A percentile compares a stretch with the other conserved stretches of the same genome.
Evolutionary conservation across 2,329 filamentous ascomycete genomes (phyloP).

Genomic region (Calonectria multiphialidica): DNA sequence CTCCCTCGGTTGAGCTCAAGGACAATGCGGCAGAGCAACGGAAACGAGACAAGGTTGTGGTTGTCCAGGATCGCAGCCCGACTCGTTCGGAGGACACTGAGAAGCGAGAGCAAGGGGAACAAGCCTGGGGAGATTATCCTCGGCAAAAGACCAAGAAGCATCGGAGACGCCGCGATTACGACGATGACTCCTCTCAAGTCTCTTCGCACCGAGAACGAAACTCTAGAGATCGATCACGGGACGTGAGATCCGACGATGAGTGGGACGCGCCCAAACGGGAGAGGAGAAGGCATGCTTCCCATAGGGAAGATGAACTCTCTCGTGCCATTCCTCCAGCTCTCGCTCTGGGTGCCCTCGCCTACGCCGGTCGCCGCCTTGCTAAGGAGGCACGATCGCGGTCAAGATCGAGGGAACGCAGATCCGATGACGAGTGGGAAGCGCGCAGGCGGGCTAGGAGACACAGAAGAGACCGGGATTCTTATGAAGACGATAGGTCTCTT

Average conservation of each 20-base stretch:
- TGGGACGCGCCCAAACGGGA: slow-evolving; percentile 25
- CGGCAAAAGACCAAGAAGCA: slow-evolving; percentile 50
- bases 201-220: slow-evolving; percentile 33
- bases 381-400: slow-evolving; percentile 14
- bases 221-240: slow-evolving; percentile 23
- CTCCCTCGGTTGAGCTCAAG: slow-evolving; percentile 41
- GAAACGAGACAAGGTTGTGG: slow-evolving; percentile 56
- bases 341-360: slow-evolving; percentile 33
- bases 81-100: slow-evolving; percentile 31
- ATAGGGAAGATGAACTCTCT: slow-evolving; percentile 15
- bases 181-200: slow-evolving; percentile 41
- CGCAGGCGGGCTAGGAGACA: slow-evolving; percentile 46
- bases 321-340: slow-evolving; percentile 26
- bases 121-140: slow-evolving; percentile 43
- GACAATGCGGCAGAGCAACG: slow-evolving; percentile 50
- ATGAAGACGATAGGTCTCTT: slow-evolving; percentile 9
- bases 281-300: slow-evolving; percentile 23
- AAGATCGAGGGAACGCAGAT: slow-evolving; percentile 17
- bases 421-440: slow-evolving; percentile 45
- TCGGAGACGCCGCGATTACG: slow-evolving; percentile 43
- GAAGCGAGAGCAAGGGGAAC: slow-evolving; percentile 33
- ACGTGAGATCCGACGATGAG: slow-evolving; percentile 24
- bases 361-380: slow-evolving; percentile 3
- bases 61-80: slow-evolving; percentile 43
- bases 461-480: slow-evolving; percentile 7